Conservation (phyloP, 176 grass and related monocot genomes). For the Phoenix roebelenii region DNA sequence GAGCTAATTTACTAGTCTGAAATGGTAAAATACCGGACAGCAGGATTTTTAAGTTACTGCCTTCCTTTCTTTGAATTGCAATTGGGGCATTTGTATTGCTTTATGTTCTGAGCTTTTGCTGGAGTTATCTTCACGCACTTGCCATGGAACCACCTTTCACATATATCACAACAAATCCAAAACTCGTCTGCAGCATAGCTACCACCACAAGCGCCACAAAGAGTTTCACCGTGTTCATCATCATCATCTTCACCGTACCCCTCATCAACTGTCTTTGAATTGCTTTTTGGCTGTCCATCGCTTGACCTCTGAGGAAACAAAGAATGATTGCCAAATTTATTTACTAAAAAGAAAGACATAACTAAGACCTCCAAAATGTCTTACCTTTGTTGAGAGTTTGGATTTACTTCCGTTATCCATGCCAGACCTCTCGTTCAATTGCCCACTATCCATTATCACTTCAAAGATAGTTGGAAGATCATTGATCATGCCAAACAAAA, state of each 20-base stretch:
- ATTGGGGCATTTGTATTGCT: conserved; percentile 96
- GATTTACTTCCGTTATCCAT: conserved; percentile 67
- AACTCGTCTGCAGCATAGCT: conserved; percentile 79
- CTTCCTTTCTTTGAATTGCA: conserved; percentile 82
- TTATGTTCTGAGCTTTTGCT: conserved; percentile 89
- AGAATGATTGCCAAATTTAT: not conserved
- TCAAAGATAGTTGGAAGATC: conserved; percentile 86
- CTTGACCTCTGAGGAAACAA: conserved; percentile 44
- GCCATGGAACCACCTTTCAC: conserved; percentile 90
- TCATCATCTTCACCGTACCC: conserved; percentile 66
- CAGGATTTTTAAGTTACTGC: conserved; percentile 8
- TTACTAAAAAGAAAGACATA: not conserved
- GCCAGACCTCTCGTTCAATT: conserved; percentile 51
- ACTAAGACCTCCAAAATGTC: not conserved
- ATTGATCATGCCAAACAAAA: conserved; percentile 90
- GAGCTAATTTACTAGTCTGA: too few species aligned
- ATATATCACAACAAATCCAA: conserved; percentile 91
- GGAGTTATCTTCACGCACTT: conserved; percentile 98
- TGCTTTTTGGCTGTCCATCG: conserved; percentile 43
- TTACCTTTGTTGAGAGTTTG: conserved; percentile 67
- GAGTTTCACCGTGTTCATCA: conserved; percentile 76
- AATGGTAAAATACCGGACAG: too few species aligned
- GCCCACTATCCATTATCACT: conserved; percentile 48
- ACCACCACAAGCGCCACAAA: conserved; percentile 77
- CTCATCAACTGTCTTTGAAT: conserved; percentile 44